Evolutionary conservation across 2,329 filamentous ascomycete genomes (phyloP).

Genomic region (Emergomyces africanus): DNA sequence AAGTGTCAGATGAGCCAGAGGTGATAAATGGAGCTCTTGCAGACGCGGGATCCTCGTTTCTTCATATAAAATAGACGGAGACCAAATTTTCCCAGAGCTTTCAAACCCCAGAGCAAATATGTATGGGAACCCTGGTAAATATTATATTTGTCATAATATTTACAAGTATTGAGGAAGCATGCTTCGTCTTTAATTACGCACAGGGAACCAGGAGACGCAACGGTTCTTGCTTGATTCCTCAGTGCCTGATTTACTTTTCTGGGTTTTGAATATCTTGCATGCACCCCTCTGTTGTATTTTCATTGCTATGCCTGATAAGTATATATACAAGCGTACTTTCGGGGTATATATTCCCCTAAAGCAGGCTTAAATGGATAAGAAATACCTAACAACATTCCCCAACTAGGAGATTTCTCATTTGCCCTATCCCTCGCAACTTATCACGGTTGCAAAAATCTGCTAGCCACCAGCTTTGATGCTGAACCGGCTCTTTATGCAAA

Average conservation of each 20-base stretch:
- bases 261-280: not conserved
- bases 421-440: slow-evolving; percentile 30
- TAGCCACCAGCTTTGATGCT: slow-evolving; percentile 35
- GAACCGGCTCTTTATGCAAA: slow-evolving; percentile 47
- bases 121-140: too few relatives aligned
- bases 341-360: not conserved
- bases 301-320: not conserved
- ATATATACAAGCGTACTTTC: not conserved
- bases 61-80: not conserved
- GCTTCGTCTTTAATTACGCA: not conserved
- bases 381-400: slow-evolving; percentile 9
- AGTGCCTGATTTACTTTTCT: not conserved
- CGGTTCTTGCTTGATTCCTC: not conserved
- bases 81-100: not conserved
- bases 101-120: not conserved
- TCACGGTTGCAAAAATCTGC: slow-evolving; percentile 27
- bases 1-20: not conserved
- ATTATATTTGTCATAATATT: too few relatives aligned
- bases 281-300: not conserved
- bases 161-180: too few relatives aligned
- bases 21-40: not conserved
- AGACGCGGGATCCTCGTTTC: not conserved
- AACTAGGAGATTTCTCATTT: slow-evolving; percentile 36
- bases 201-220: not conserved
- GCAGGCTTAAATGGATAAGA: not conserved